Percentiles rank a stretch among this genome's conserved stretches.
These are phyloP conservation scores for Calonectria honghensis DNA, from an alignment of 2,329 filamentous ascomycete genomes.

Conservation along the genomic window DNA sequence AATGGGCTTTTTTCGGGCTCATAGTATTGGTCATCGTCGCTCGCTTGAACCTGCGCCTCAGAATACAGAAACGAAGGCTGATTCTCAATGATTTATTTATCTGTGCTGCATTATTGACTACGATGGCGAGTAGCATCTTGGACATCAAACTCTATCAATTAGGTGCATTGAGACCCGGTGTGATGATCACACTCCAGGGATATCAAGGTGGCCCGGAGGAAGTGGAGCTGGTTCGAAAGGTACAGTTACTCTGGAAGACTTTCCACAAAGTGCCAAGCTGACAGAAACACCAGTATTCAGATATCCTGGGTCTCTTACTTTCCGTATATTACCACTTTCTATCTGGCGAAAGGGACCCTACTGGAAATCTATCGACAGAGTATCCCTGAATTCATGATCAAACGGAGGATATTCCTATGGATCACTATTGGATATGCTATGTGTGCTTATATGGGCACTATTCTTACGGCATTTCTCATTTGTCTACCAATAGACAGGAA, in stretches of 20 bases:
- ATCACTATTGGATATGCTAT: conserved; percentile 17
- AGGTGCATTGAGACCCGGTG: conserved; percentile 28
- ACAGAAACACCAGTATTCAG: neutral
- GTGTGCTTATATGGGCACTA: neutral
- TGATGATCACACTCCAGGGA: neutral
- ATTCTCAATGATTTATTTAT: neutral
- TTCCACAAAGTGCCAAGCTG: neutral
- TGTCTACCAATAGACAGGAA: conserved; percentile 38
- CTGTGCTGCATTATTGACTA: conserved; percentile 32
- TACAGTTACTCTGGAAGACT: neutral
- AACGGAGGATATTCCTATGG: conserved; percentile 41
- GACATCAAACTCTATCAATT: conserved; percentile 35
- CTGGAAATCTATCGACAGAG: conserved; percentile 42
- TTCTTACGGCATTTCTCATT: conserved; percentile 6
- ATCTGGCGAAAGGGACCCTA: conserved; percentile 42
- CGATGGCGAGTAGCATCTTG: conserved; percentile 6
- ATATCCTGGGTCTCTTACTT: conserved; percentile 38
- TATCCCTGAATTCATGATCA: conserved; percentile 41
- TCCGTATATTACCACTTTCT: conserved; percentile 41
- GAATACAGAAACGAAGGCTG: neutral
- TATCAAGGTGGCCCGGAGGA: conserved; percentile 10
- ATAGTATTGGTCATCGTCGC: neutral
- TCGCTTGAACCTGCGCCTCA: neutral
- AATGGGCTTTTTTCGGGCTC: neutral
- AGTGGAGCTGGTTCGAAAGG: neutral